A percentile compares a stretch with the other conserved stretches of the same genome.
Conservation (phyloP, 1,284 basidiomycete species). For the Fistulinella cinereoalba region DNA sequence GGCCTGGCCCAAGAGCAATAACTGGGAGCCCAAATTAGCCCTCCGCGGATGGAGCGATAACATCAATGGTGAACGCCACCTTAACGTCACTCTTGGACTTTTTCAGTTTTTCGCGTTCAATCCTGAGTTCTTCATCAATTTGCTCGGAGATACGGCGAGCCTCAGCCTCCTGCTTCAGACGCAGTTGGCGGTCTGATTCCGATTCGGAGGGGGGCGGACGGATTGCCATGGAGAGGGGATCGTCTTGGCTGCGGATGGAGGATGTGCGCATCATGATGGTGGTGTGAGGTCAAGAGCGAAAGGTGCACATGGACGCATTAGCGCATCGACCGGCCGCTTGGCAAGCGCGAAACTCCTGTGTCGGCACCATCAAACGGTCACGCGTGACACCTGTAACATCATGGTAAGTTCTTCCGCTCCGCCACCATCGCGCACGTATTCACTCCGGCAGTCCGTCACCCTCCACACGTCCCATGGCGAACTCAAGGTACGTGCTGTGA, state of each 20-base stretch:
- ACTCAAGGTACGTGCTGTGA: constrained; percentile 67
- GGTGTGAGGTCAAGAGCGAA: constrained; percentile 31
- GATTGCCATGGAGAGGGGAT: constrained; percentile 68
- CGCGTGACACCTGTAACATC: constrained; percentile 29
- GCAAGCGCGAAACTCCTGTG: background rate
- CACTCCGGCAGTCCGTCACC: constrained; percentile 76
- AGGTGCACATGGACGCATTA: background rate
- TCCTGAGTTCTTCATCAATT: constrained; percentile 75
- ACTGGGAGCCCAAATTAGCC: constrained; percentile 40
- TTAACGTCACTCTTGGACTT: constrained; percentile 71
- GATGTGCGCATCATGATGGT: constrained; percentile 56
- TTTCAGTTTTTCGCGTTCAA: constrained; percentile 61
- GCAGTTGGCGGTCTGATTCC: constrained; percentile 53
- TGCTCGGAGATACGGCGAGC: constrained; percentile 70
- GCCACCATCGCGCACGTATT: constrained; percentile 20
- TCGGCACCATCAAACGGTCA: constrained; percentile 11
- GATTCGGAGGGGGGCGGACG: constrained; percentile 67
- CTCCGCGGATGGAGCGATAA: constrained; percentile 6
- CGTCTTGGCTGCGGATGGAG: constrained; percentile 67
- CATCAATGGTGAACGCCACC: constrained; percentile 38
- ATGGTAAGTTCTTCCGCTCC: constrained; percentile 31
- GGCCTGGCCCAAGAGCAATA: constrained; percentile 75
- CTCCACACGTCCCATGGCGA: constrained; percentile 93
- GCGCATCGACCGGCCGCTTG: background rate
- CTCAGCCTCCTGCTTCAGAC: constrained; percentile 65